Percentiles rank a stretch among this genome's conserved stretches.
Conservation (phyloP, 2,329 filamentous ascomycete species). For the Calycina herbarum region DNA sequence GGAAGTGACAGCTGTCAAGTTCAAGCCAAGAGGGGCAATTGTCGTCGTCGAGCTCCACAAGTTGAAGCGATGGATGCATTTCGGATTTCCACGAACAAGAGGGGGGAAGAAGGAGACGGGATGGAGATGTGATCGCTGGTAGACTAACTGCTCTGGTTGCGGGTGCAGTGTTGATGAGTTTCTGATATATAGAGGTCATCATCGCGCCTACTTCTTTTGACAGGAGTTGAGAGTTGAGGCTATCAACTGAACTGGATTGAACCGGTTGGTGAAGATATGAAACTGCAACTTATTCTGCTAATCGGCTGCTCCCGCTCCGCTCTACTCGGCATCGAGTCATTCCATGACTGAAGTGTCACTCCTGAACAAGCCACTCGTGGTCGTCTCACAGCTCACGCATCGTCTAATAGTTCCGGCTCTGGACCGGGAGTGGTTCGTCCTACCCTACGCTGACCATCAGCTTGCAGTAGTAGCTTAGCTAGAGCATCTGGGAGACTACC, state of each 20-base stretch:
- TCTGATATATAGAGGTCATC: neutral
- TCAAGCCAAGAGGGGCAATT: neutral
- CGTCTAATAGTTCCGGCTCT: neutral
- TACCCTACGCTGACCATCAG: slow-evolving; percentile 2
- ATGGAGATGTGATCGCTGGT: neutral
- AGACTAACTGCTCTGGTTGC: neutral
- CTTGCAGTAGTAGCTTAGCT: neutral
- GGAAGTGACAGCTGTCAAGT: neutral
- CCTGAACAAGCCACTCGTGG: neutral
- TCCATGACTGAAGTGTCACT: neutral
- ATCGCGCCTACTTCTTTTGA: neutral
- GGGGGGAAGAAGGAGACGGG: neutral
- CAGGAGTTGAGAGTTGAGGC: neutral
- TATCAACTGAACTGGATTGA: neutral
- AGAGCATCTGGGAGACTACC: neutral
- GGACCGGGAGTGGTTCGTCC: neutral
- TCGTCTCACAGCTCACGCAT: too few species aligned
- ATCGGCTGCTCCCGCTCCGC: neutral
- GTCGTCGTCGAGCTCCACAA: neutral
- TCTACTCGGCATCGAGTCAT: slow-evolving; percentile 2
- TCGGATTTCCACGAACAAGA: neutral
- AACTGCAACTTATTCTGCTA: neutral
- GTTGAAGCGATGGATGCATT: neutral
- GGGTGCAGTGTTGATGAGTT: neutral
- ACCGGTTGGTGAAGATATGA: neutral